Base-by-base conservation (phyloP, 2,329 filamentous ascomycete genomes). In the Penicillium sp. region DNA sequence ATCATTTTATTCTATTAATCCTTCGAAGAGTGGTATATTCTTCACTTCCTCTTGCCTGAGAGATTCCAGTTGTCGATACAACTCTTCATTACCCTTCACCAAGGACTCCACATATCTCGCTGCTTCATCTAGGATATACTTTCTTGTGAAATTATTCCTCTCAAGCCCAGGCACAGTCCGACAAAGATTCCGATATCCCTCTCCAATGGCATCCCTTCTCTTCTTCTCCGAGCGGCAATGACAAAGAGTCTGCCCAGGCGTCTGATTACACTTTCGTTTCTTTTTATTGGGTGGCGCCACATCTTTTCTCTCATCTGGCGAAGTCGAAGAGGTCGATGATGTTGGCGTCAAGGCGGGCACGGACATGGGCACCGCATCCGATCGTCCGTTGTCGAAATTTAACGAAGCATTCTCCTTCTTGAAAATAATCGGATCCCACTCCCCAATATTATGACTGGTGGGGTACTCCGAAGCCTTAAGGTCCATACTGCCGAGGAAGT, bases 161-260 rank as follows among this genome's bases (percentile, higher is more conserved):
- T 53, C 50, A 6, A 66, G 50, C 6, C 59, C 58, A 1, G 64
- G 64, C 3, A 66, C 64, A 16, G 58, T 33, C 3, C 50, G 44
- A 10, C 59, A 65, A 19, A 66, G 43, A 21, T 59, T 53, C 19
- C 54, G 55, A 50, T 66, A 66, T 19, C 59, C 50, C 5, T 61
- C 50, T 35, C 47, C 46, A 44, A 66, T 47, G 35, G 58, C 23
- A 48, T 66, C 62, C 21, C 64, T 53, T 19, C 62, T 58, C 46
- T 57, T 66, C 49, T 66, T 65, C 27, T 66, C 64, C 9, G 64
- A 59, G 23, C 57, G 62, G 26, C 64, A 66, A 44, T 66, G 64
- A 25, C 64, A 66, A 10, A 65, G 39, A 21, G 50, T 53, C 25
- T 66, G 64, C 3, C 64, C 64, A 3, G 64, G 53, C 26, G 42